Base-by-base conservation (phyloP, 139 green algal genomes). In the Auxenochlorella protothecoides region DNA sequence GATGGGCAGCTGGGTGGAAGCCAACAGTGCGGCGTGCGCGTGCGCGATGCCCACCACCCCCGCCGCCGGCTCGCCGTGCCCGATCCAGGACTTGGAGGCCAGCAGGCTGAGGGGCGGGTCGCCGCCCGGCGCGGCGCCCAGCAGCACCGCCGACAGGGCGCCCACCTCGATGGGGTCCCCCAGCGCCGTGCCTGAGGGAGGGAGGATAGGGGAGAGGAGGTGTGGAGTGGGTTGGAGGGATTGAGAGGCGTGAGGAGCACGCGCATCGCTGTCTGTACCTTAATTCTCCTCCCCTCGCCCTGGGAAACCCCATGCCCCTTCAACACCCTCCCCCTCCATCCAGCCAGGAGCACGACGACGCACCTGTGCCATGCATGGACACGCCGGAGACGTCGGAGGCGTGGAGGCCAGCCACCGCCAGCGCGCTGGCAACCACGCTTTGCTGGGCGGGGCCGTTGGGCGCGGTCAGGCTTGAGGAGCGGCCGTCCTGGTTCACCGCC, bases 91-190 rank as follows among this genome's bases (percentile, higher is more conserved):
- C 78, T 96, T 96, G 68, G 72, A 79, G 4, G 88, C 83, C 68
- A 86, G 66, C 8, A 96, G 77, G 27, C 73, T 65, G n/a, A 95
- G 65, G 7, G 80, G 63, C 3, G 61, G 12, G 27, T 52, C 53
- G 59, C 63, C 44, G 54, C 59, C 54, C 5, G 3, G 16, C 9
- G 68, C 11, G 62, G 27, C 64, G 27, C 11, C 57, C 65, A 72
- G 53, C 44, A 79, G 52, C 59, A 72, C 57, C 13, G 77, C 57
- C 5, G 68, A 61, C 12, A 73, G 73, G 6, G 90, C 89, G 0
- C 88, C 88, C 8, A 96, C 71, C 73, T 96, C 91, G 53, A 96
- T 96, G 44, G 91, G 90, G 74, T 96, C 91, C 4, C 92, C 92
- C 59, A 97, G 83, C 5, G 89, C 76, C 10, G 92, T 97, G 27